These are phyloP conservation scores for Closterium sp. DNA, from an alignment of 139 green algal species.

Conservation along the genomic window DNA sequence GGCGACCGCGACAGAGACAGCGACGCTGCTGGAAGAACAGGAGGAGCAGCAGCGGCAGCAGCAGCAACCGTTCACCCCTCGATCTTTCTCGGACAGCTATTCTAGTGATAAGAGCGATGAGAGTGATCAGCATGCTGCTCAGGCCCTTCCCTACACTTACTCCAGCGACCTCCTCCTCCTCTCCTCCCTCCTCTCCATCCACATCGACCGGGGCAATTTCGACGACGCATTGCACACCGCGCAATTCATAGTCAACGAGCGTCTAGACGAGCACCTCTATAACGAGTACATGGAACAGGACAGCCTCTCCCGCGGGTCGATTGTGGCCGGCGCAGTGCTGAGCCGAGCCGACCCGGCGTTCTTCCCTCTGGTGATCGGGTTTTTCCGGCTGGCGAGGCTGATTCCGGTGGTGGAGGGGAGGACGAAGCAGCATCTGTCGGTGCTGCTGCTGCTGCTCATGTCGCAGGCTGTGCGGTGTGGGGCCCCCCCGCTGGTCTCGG, in stretches of 20 bases:
- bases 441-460: not conserved
- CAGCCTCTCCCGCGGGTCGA: too few relatives aligned
- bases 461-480: not conserved
- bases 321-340: too few relatives aligned
- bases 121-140: too few relatives aligned
- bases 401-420: not conserved
- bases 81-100: not conserved
- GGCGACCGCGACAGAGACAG: not conserved
- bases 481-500: not conserved
- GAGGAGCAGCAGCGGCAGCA: not conserved
- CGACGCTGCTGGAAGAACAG: too few relatives aligned
- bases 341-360: not conserved
- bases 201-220: not conserved
- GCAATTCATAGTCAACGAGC: not conserved
- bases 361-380: not conserved
- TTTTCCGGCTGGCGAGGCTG: not conserved
- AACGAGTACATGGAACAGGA: too few relatives aligned
- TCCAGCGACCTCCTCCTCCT: not conserved
- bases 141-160: not conserved
- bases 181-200: not conserved
- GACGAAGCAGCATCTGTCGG: not conserved
- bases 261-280: not conserved
- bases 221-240: not conserved
- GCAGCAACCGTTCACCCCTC: not conserved
- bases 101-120: not conserved